These are phyloP conservation scores for Russula olivacea DNA, from an alignment of 768 basidiomycete genomes.

Conservation along the genomic window DNA sequence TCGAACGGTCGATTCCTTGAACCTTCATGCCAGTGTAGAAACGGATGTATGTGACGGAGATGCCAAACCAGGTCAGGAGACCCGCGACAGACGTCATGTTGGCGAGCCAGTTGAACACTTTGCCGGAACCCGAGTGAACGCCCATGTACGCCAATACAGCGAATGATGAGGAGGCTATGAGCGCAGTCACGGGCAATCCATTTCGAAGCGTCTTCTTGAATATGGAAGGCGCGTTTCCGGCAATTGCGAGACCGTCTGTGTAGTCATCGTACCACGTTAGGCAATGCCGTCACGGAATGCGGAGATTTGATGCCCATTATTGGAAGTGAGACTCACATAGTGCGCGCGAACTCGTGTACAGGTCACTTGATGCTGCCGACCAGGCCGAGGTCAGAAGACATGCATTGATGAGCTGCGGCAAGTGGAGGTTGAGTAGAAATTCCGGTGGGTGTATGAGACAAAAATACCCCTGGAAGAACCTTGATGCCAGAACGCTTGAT, in stretches of 20 bases:
- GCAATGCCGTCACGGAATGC: too few species aligned
- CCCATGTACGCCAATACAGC: constrained; percentile 79
- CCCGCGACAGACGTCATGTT: constrained; percentile 49
- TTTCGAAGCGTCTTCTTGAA: constrained; percentile 62
- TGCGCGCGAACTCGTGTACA: constrained; percentile 84
- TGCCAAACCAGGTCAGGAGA: constrained; percentile 46
- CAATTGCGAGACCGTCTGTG: constrained; percentile 70
- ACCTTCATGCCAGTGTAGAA: constrained; percentile 78
- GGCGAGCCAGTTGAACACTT: constrained; percentile 74
- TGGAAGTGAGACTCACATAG: constrained; percentile 52
- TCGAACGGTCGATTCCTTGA: constrained; percentile 69
- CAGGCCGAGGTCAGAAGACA: constrained; percentile 84
- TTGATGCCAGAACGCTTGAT: constrained; percentile 83
- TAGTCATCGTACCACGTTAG: neutral
- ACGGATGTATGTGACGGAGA: constrained; percentile 48
- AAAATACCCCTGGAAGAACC: constrained; percentile 66
- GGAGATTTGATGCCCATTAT: constrained; percentile 1
- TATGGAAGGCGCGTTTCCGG: constrained; percentile 77
- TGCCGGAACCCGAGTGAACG: constrained; percentile 54
- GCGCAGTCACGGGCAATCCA: constrained; percentile 72
- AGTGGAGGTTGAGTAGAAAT: neutral
- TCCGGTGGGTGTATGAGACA: constrained; percentile 24
- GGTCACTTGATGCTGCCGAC: constrained; percentile 85
- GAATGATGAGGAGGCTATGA: constrained; percentile 65
- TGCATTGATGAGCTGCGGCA: constrained; percentile 64